phyloP scores from a whole-genome alignment of 345 rosid species.

The Jatropha curcas region DNA sequence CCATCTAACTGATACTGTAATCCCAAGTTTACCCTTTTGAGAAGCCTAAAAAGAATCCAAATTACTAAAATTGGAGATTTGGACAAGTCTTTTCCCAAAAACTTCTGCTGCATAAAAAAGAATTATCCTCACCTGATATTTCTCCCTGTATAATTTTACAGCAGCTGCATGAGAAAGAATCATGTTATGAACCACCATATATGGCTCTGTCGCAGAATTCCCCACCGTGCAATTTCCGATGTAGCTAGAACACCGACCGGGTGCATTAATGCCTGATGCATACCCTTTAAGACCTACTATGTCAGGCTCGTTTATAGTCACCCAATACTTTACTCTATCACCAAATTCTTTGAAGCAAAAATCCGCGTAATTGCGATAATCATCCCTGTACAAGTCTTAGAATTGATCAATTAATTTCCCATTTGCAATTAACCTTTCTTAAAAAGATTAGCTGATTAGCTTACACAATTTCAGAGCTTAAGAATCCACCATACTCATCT shows the following conservation, averaged over 20 bases:
- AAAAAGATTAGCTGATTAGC: background rate
- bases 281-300: constrained; percentile 2
- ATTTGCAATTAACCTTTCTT: background rate
- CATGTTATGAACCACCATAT: constrained; percentile 27
- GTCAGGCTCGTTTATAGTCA: constrained; percentile 35
- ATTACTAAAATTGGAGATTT: too few relatives aligned
- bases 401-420: too few relatives aligned
- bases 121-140: constrained; percentile 30
- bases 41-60: constrained; percentile 21
- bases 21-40: constrained; percentile 53
- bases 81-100: too few relatives aligned
- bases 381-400: constrained; percentile 29
- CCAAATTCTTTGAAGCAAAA: constrained; percentile 49
- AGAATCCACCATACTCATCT: constrained; percentile 18
- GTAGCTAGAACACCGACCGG: constrained; percentile 29
- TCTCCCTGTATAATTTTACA: constrained; percentile 26
- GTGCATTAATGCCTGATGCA: constrained; percentile 24
- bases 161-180: constrained; percentile 37
- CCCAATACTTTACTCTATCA: constrained; percentile 41
- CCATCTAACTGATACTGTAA: constrained; percentile 43
- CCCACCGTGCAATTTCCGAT: constrained; percentile 15
- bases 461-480: constrained; percentile 17
- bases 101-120: too few relatives aligned
- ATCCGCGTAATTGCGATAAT: constrained; percentile 41
- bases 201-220: constrained; percentile 38